Evolutionary conservation across 768 basidiomycete genomes (phyloP).

Genomic region (Hypsizygus marmoreus): DNA sequence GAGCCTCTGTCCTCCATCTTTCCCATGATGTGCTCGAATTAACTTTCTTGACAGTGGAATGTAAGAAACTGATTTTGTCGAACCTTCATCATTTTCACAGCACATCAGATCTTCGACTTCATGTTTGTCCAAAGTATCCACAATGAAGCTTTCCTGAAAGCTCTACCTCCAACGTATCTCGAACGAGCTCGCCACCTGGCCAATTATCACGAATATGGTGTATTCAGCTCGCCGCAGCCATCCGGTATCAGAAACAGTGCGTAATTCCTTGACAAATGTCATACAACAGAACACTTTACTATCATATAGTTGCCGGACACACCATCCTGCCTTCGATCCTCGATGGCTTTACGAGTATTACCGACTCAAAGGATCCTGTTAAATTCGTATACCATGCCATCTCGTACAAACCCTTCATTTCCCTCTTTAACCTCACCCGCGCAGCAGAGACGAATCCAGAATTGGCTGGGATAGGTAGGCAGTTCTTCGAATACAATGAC

Average conservation of each 20-base stretch:
- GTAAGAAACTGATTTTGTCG: conserved; percentile 22
- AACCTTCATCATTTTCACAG: not conserved
- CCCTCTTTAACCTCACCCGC: conserved; percentile 77
- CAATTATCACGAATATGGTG: conserved; percentile 71
- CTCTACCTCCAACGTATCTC: conserved; percentile 50
- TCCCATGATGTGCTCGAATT: not conserved
- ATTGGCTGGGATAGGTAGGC: conserved; percentile 60
- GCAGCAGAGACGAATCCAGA: conserved; percentile 49
- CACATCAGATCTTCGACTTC: conserved; percentile 61
- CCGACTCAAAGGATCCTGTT: conserved; percentile 48
- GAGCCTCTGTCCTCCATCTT: conserved; percentile 17
- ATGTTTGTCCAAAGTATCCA: conserved; percentile 76
- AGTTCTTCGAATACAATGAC: not conserved
- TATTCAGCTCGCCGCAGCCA: conserved; percentile 56
- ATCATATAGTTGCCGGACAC: conserved; percentile 61
- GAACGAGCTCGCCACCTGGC: conserved; percentile 61
- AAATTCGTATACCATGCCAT: conserved; percentile 62
- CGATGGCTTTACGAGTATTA: conserved; percentile 51
- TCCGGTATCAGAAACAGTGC: conserved; percentile 69
- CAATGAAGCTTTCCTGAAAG: conserved; percentile 51
- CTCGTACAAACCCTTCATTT: conserved; percentile 78
- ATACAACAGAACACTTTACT: not conserved
- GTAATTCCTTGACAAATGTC: conserved; percentile 4
- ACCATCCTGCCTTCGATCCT: conserved; percentile 65
- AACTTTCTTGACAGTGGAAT: conserved; percentile 34